Evolutionary conservation across 2,329 filamentous ascomycete genomes (phyloP).

Genomic region (Podosphaera aphanis): DNA sequence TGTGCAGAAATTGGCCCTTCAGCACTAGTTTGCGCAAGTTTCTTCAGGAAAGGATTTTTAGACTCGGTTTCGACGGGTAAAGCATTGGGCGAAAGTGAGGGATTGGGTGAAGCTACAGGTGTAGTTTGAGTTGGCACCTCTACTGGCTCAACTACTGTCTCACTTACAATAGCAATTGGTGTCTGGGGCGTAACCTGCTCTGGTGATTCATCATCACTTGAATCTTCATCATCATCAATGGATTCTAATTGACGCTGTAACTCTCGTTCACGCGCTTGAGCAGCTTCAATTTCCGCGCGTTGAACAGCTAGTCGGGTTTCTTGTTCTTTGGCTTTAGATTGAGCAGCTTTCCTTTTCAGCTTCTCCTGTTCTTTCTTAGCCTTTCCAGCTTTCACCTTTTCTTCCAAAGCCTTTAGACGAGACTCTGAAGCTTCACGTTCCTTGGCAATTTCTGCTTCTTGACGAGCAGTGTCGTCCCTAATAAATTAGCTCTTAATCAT

Average conservation of each 20-base stretch:
- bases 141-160: conserved; percentile 30
- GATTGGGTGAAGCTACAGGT: conserved; percentile 11
- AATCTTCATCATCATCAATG: conserved; percentile 44
- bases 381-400: conserved; percentile 83
- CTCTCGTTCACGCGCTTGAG: conserved; percentile 72
- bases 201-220: conserved; percentile 57
- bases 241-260: conserved; percentile 67
- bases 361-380: conserved; percentile 93
- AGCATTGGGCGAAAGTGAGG: conserved; percentile 26
- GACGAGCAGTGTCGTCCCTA: conserved; percentile 49
- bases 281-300: conserved; percentile 76
- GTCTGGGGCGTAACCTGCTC: conserved; percentile 41
- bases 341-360: conserved; percentile 67
- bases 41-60: conserved; percentile 86
- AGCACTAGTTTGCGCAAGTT: conserved; percentile 44
- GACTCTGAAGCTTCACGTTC: conserved; percentile 64
- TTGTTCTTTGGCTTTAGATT: conserved; percentile 69
- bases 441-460: conserved; percentile 58
- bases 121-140: conserved; percentile 21
- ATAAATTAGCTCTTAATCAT: conserved; percentile 6
- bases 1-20: conserved; percentile 21
- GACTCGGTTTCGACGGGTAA: conserved; percentile 48
- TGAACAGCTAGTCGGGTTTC: conserved; percentile 65
- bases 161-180: conserved; percentile 31
- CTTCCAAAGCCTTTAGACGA: conserved; percentile 70